Percentiles rank a stretch among this genome's conserved stretches.
These are phyloP conservation scores for Salix exigua DNA, from an alignment of 345 rosid species.

Conservation along the genomic window DNA sequence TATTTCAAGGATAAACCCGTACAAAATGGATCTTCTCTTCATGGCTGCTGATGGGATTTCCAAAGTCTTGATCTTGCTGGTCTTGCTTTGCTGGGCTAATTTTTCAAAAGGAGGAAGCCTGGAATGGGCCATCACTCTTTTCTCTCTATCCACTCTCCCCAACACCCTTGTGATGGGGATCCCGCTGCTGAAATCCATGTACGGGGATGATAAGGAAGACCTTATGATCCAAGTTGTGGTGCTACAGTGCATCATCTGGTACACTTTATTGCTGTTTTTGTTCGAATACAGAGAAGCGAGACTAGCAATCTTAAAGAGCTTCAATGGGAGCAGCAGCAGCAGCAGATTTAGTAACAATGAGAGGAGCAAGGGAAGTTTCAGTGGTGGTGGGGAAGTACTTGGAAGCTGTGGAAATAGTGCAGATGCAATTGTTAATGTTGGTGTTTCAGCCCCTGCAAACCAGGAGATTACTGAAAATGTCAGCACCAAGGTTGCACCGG, in stretches of 20 bases:
- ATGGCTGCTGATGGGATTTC: constrained; percentile 20
- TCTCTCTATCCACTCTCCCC: constrained; percentile 28
- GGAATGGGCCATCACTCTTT: constrained; percentile 29
- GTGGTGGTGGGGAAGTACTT: too few relatives aligned
- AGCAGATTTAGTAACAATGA: too few relatives aligned
- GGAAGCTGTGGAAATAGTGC: background rate
- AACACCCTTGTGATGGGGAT: constrained; percentile 31
- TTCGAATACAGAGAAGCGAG: constrained; percentile 23
- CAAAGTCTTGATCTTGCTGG: constrained; percentile 11
- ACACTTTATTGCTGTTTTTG: constrained; percentile 21
- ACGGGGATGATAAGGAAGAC: constrained; percentile 18
- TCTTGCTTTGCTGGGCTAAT: constrained; percentile 16
- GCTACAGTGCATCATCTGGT: constrained; percentile 28
- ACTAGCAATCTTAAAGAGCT: background rate
- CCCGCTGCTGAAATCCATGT: constrained; percentile 27
- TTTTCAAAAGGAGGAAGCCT: constrained; percentile 10
- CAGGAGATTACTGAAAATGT: too few relatives aligned
- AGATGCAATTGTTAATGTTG: background rate
- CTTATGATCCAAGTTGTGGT: constrained; percentile 26
- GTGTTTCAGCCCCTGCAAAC: too few relatives aligned
- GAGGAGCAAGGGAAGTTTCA: too few relatives aligned
- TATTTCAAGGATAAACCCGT: constrained; percentile 24
- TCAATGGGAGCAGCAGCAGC: background rate
- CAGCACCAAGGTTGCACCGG: too few relatives aligned
- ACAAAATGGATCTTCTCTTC: constrained; percentile 25